phyloP scores from a whole-genome alignment of 192 early-diverging fungal species.

The Radiomyces spectabilis region DNA sequence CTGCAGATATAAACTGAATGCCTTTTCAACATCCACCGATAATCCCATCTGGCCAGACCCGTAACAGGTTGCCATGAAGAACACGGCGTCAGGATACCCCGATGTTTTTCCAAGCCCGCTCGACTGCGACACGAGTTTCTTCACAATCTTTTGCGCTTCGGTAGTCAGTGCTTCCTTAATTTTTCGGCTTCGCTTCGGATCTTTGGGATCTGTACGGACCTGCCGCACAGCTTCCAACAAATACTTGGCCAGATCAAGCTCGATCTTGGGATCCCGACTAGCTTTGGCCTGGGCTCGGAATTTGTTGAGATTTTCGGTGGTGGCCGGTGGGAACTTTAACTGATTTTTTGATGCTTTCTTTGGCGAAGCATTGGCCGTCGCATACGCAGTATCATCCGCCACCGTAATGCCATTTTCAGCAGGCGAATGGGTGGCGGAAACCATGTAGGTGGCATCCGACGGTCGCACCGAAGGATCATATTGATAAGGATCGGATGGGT shows the following conservation, averaged over 20 bases:
- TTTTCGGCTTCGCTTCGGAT: slow-evolving; percentile 61
- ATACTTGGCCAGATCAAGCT: slow-evolving; percentile 84
- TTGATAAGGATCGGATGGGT: not conserved
- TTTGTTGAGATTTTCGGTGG: slow-evolving; percentile 26
- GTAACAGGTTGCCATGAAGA: slow-evolving; percentile 86
- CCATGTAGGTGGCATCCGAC: not conserved
- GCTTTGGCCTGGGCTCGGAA: slow-evolving; percentile 40
- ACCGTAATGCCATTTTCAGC: not conserved
- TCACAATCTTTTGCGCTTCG: slow-evolving; percentile 83
- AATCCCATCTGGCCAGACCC: slow-evolving; percentile 78
- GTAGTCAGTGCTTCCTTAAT: slow-evolving; percentile 63
- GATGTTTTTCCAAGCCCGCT: slow-evolving; percentile 54
- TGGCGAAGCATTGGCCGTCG: too few species aligned
- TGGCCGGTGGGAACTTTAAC: slow-evolving; percentile 19
- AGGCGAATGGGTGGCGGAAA: not conserved
- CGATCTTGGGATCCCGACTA: slow-evolving; percentile 61
- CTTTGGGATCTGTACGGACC: slow-evolving; percentile 54
- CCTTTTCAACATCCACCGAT: slow-evolving; percentile 74
- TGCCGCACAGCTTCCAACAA: slow-evolving; percentile 71
- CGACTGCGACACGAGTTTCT: slow-evolving; percentile 69
- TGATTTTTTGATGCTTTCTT: too few species aligned
- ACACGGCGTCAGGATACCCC: slow-evolving; percentile 83
- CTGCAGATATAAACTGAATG: slow-evolving; percentile 86
- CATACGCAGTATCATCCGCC: not conserved
- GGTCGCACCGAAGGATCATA: not conserved